Evolutionary conservation across 1,139 yeast species (phyloP).

Genomic region (Kodamaea ohmeri): DNA sequence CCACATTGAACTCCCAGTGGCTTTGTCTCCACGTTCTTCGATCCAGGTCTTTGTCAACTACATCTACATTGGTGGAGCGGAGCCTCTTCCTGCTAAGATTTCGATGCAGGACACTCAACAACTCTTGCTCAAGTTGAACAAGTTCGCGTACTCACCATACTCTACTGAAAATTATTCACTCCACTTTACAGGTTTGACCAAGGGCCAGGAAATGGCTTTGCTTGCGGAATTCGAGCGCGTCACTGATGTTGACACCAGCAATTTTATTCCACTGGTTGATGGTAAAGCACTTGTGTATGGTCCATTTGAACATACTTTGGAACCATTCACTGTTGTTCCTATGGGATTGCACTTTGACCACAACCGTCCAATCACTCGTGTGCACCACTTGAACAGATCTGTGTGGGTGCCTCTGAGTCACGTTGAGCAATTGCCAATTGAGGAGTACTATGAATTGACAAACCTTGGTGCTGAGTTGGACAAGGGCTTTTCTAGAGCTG

Average conservation of each 20-base stretch:
- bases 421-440: conserved; percentile 49
- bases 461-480: conserved; percentile 71
- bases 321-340: conserved; percentile 48
- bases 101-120: conserved; percentile 62
- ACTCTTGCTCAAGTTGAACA: conserved; percentile 53
- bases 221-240: conserved; percentile 16
- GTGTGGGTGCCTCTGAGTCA: conserved; percentile 61
- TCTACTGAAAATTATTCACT: conserved; percentile 51
- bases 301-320: conserved; percentile 42
- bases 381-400: conserved; percentile 62
- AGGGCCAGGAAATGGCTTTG: conserved; percentile 48
- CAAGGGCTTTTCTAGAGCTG: conserved; percentile 73
- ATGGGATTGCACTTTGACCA: conserved; percentile 62
- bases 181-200: conserved; percentile 46
- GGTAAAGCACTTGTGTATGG: conserved; percentile 52
- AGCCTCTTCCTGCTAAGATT: conserved; percentile 65
- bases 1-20: conserved; percentile 54
- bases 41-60: conserved; percentile 51
- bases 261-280: conserved; percentile 32
- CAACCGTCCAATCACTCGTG: conserved; percentile 64
- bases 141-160: conserved; percentile 64
- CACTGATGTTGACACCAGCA: conserved; percentile 22
- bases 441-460: conserved; percentile 80
- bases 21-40: conserved; percentile 62
- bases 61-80: conserved; percentile 47